Base-by-base conservation (phyloP, 257 asterid genomes). In the Nicotiana knightiana region DNA sequence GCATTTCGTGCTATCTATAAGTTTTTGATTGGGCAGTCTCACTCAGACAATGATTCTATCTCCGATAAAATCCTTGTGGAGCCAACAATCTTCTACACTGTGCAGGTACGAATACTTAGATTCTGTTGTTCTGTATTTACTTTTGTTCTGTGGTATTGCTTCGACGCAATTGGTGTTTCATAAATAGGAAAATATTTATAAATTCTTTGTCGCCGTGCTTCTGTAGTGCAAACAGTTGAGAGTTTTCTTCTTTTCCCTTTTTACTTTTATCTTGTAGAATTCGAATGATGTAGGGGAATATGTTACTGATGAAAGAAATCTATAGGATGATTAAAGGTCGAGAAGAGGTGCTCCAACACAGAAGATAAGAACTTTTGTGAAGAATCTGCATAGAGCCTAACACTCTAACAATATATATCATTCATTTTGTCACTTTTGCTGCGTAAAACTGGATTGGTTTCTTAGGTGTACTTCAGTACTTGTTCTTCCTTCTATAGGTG, bases 1-100 rank as follows among this genome's bases (percentile, higher is more conserved):
- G 97, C 97, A 55, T 94, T 93, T 85, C 97, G 94, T 43, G 83
- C 94, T 64, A 89, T 96, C 84, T 97, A 92, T 83, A 94, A 92
- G 87, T 93, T 95, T 86, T 86, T 95, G 85, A 90, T 93, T 39
- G 88, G 93, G 67, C 88, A 91, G 64, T 93, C 91, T 28, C 95
- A 90, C 87, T 86, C 89, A 33, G 92, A 83, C 73, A 82, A 84
- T 84, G 83, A 83, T 84, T 67, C 85, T 61, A 83, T 90, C 81
- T 82, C 90, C 24, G 61, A 77, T 84, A 80, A 81, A 83, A 67
- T 83, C 81, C 86, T 88, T 59, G 80, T 81, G 51, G 90, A 88
- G 82, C 92, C 97, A 15, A 81, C 86, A 83, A 84, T 87, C 67
- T 92, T 92, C 82, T 58, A 79, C 75, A 81, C 92, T 24, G 81